Percentiles rank a stretch among this genome's conserved stretches.
phyloP scores from a whole-genome alignment of 164 flowering plant species.

The Annona squamosa region DNA sequence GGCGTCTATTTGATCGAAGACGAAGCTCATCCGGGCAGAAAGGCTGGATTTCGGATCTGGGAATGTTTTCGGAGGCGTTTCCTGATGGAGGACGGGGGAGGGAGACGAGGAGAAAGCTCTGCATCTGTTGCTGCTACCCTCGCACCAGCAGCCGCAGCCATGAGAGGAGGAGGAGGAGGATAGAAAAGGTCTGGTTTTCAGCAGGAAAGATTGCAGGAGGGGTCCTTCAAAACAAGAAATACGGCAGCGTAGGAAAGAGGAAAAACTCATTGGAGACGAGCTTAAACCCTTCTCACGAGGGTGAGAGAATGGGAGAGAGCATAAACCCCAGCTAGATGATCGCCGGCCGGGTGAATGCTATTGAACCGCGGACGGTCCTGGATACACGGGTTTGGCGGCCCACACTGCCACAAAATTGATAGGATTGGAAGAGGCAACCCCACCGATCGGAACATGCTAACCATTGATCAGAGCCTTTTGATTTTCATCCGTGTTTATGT shows the following conservation, averaged over 20 bases:
- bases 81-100: slow-evolving; percentile 8
- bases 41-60: slow-evolving; percentile 32
- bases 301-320: background rate
- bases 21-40: slow-evolving; percentile 86
- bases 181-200: slow-evolving; percentile 1
- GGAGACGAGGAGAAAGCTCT: slow-evolving; percentile 28
- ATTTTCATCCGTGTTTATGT: too few species aligned
- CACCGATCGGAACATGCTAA: too few species aligned
- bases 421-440: too few species aligned
- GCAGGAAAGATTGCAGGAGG: slow-evolving; percentile 3
- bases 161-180: slow-evolving; percentile 7
- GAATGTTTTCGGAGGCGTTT: slow-evolving; percentile 16
- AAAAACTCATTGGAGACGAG: background rate
- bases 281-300: slow-evolving; percentile 2
- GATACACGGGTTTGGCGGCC: too few species aligned
- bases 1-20: slow-evolving; percentile 88
- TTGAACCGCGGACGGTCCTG: too few species aligned
- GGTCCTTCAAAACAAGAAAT: slow-evolving; percentile 14
- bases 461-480: too few species aligned
- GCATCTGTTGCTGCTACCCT: background rate
- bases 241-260: slow-evolving; percentile 28
- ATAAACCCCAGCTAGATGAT: background rate
- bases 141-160: background rate
- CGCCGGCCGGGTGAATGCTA: too few species aligned
- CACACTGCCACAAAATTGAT: too few species aligned